Percentiles rank a stretch among this genome's conserved stretches.
phyloP scores from a whole-genome alignment of 129 eudicot genomes.

The Flaveria linearis region DNA sequence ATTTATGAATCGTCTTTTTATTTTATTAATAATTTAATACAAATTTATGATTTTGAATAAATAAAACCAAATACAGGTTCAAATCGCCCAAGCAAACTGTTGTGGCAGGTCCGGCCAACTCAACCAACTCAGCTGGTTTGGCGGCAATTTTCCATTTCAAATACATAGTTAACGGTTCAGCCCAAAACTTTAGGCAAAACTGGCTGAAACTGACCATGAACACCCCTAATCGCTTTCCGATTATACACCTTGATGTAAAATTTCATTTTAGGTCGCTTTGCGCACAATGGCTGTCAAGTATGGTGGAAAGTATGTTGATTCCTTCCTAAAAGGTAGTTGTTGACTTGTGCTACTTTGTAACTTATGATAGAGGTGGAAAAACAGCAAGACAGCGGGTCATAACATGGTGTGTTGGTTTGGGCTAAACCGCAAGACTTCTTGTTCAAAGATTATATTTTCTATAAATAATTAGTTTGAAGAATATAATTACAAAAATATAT shows the following conservation, averaged over 20 bases:
- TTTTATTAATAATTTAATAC: not conserved
- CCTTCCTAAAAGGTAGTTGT: slow-evolving; percentile 69
- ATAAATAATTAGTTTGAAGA: not conserved
- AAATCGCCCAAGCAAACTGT: not conserved
- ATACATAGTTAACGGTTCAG: not conserved
- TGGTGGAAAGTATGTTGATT: slow-evolving; percentile 80
- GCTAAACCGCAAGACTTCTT: not conserved
- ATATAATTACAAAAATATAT: not conserved
- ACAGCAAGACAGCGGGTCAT: not conserved
- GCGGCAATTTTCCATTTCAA: not conserved
- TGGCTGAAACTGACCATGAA: not conserved
- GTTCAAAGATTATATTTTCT: not conserved
- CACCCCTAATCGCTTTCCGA: not conserved
- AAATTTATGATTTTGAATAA: not conserved
- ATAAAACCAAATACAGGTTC: not conserved
- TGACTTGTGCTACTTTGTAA: not conserved
- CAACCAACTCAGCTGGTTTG: not conserved
- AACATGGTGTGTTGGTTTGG: not conserved
- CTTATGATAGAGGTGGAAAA: slow-evolving; percentile 2
- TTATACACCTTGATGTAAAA: slow-evolving; percentile 5
- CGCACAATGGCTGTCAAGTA: slow-evolving; percentile 80
- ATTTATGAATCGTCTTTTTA: not conserved
- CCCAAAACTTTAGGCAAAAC: not conserved
- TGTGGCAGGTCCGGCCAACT: not conserved
- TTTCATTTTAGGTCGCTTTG: slow-evolving; percentile 50